Percentiles rank a stretch among this genome's conserved stretches.
Evolutionary conservation across 176 grass and related monocot genomes (phyloP).

Genomic region (Canna indica): DNA sequence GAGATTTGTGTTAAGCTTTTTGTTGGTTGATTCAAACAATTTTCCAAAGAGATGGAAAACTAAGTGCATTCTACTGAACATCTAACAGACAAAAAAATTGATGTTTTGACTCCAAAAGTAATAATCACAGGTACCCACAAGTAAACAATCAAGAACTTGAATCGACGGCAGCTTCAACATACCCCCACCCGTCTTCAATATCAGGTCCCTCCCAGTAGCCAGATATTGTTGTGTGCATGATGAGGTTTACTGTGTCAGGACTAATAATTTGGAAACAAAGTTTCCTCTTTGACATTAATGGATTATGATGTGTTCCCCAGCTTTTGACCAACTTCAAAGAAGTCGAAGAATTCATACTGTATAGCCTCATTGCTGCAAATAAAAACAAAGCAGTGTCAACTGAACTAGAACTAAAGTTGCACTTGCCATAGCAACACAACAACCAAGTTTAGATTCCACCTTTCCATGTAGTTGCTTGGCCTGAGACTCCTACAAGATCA

Average conservation of each 20-base stretch:
- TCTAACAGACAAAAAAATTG: too few relatives aligned
- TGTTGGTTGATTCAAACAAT: too few relatives aligned
- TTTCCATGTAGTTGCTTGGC: background rate
- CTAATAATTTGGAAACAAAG: background rate
- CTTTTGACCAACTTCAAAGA: background rate
- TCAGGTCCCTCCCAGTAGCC: constrained; percentile 53
- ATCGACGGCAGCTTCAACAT: constrained; percentile 34
- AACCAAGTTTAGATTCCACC: background rate
- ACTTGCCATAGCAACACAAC: background rate
- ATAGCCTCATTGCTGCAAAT: background rate
- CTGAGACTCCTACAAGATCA: background rate
- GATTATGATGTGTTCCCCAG: background rate
- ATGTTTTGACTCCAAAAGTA: background rate
- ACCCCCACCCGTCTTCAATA: constrained; percentile 46
- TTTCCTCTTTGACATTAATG: background rate
- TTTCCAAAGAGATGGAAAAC: too few relatives aligned
- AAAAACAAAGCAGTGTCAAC: background rate
- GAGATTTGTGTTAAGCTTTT: too few relatives aligned
- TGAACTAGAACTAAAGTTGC: background rate
- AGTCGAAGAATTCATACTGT: background rate
- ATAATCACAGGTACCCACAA: too few relatives aligned
- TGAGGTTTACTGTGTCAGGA: background rate
- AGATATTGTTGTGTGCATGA: constrained; percentile 16
- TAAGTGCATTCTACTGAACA: too few relatives aligned
- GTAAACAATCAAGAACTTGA: constrained; percentile 17